These are phyloP conservation scores for Geum urbanum DNA, from an alignment of 306 rosid species.

Conservation along the genomic window DNA sequence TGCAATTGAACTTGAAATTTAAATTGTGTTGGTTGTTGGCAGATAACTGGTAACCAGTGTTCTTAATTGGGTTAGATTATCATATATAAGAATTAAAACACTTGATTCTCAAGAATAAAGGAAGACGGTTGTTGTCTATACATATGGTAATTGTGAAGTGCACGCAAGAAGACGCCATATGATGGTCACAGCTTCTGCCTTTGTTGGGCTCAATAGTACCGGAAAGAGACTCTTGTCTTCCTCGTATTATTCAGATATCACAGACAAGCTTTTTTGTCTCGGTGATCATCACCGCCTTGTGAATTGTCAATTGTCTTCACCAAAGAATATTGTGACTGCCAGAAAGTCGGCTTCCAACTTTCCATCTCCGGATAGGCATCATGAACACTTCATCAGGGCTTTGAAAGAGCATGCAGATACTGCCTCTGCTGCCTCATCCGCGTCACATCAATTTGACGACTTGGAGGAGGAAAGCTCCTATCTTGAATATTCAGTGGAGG, in stretches of 20 bases:
- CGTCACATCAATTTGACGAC: slow-evolving; percentile 38
- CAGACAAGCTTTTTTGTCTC: slow-evolving; percentile 55
- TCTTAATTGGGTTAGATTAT: background rate
- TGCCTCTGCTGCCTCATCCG: slow-evolving; percentile 36
- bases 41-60: background rate
- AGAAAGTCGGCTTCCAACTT: slow-evolving; percentile 53
- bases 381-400: slow-evolving; percentile 54
- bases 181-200: slow-evolving; percentile 85
- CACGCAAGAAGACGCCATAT: slow-evolving; percentile 38
- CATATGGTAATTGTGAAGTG: slow-evolving; percentile 38
- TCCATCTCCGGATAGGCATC: slow-evolving; percentile 36
- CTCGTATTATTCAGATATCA: slow-evolving; percentile 64
- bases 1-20: background rate
- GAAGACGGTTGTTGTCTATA: background rate
- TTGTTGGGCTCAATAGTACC: slow-evolving; percentile 73
- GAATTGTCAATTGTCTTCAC: slow-evolving; percentile 45
- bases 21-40: slow-evolving; percentile 1
- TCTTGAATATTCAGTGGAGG: slow-evolving; percentile 64
- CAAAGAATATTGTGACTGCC: slow-evolving; percentile 45
- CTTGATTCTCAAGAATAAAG: slow-evolving; percentile 14
- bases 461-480: slow-evolving; percentile 54
- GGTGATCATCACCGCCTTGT: slow-evolving; percentile 38
- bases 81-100: background rate
- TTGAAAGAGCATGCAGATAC: slow-evolving; percentile 56
- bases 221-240: slow-evolving; percentile 84